These are phyloP conservation scores for Thelonectria rubi DNA, from an alignment of 2,329 filamentous ascomycete species.

Conservation along the genomic window DNA sequence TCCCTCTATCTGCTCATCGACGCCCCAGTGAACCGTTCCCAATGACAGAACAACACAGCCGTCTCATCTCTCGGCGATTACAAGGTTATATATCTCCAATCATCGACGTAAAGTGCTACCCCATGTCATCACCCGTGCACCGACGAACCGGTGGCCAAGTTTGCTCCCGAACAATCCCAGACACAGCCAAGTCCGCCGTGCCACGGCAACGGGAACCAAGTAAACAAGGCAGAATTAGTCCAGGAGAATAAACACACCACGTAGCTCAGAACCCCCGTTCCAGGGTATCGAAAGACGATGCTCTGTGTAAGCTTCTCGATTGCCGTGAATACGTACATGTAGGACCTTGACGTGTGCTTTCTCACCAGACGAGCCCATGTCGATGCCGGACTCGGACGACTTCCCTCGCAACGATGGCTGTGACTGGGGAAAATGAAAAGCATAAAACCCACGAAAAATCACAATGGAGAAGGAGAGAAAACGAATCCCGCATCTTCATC, in stretches of 20 bases:
- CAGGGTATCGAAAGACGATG: too few species aligned
- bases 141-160: neutral
- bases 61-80: neutral
- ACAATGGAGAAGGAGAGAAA: neutral
- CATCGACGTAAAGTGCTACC: neutral
- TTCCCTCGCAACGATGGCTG: neutral
- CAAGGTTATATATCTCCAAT: neutral
- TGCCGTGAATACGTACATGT: constrained; percentile 22
- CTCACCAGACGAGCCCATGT: neutral
- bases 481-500: neutral
- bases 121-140: neutral
- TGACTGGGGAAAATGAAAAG: neutral
- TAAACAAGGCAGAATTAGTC: neutral
- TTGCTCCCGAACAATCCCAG: neutral
- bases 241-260: neutral
- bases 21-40: neutral
- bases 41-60: neutral
- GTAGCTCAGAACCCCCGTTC: neutral
- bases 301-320: neutral
- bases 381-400: neutral
- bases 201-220: neutral
- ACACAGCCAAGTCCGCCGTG: neutral
- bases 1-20: neutral
- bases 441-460: neutral
- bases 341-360: constrained; percentile 7